These are phyloP conservation scores for Chlorociboria aeruginascens DNA, from an alignment of 495 filamentous ascomycete genomes.

Conservation along the genomic window DNA sequence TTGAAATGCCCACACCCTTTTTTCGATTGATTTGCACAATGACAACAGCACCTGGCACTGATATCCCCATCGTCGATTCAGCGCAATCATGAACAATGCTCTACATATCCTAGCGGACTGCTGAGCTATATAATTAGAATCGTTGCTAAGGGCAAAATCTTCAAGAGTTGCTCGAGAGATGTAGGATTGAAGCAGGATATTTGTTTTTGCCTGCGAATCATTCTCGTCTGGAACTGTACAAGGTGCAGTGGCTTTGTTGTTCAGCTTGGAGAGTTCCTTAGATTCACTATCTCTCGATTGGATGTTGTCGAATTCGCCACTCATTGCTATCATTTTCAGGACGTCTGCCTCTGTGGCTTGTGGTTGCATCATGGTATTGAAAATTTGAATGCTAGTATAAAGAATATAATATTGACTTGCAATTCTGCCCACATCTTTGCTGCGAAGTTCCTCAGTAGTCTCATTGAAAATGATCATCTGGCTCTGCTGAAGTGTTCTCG, in stretches of 20 bases:
- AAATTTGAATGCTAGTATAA: slow-evolving; percentile 85
- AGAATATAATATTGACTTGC: slow-evolving; percentile 95
- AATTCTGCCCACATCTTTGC: slow-evolving; percentile 92
- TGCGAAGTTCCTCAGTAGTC: slow-evolving; percentile 72
- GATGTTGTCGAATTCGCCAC: slow-evolving; percentile 95
- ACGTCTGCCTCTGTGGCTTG: slow-evolving; percentile 77
- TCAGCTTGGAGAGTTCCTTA: slow-evolving; percentile 59
- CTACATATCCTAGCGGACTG: slow-evolving; percentile 91
- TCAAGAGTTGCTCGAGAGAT: slow-evolving; percentile 83
- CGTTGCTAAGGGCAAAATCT: slow-evolving; percentile 85
- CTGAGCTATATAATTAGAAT: slow-evolving; percentile 89
- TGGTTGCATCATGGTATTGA: slow-evolving; percentile 83
- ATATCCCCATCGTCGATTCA: slow-evolving; percentile 89
- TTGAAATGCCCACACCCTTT: slow-evolving; percentile 84
- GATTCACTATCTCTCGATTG: slow-evolving; percentile 80
- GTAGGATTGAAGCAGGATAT: slow-evolving; percentile 86
- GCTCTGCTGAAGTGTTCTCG: slow-evolving; percentile 69
- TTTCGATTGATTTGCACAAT: slow-evolving; percentile 93
- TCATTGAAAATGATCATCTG: slow-evolving; percentile 99
- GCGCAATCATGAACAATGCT: slow-evolving; percentile 90
- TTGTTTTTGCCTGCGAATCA: slow-evolving; percentile 82
- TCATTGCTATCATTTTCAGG: slow-evolving; percentile 88
- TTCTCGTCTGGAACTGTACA: slow-evolving; percentile 62
- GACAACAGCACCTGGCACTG: slow-evolving; percentile 83
- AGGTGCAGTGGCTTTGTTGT: slow-evolving; percentile 52